phyloP scores from a whole-genome alignment of 805 yeast species.

The Candida chauliodis region DNA sequence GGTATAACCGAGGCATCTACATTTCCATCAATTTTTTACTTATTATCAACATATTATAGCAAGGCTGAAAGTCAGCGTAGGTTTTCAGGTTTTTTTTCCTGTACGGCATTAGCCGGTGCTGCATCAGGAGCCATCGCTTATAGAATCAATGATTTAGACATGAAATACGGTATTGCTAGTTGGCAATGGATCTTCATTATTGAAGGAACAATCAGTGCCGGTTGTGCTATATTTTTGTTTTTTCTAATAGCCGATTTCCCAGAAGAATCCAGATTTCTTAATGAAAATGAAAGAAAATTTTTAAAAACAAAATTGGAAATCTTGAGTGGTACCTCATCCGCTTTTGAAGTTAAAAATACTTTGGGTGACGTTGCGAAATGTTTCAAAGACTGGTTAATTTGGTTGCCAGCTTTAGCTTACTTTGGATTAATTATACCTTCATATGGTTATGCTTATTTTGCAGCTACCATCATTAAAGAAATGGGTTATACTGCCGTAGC shows the following conservation, averaged over 20 bases:
- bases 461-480: constrained; percentile 59
- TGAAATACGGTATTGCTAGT: constrained; percentile 35
- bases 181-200: constrained; percentile 54
- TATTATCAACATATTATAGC: constrained; percentile 63
- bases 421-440: constrained; percentile 69
- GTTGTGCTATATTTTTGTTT: constrained; percentile 32
- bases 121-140: constrained; percentile 74
- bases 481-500: constrained; percentile 66
- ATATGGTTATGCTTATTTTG: constrained; percentile 72
- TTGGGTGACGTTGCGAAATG: constrained; percentile 42
- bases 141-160: constrained; percentile 54
- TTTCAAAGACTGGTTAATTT: constrained; percentile 58
- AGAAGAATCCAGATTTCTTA: constrained; percentile 57
- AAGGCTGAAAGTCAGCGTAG: constrained; percentile 66
- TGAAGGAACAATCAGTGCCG: constrained; percentile 41
- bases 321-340: constrained; percentile 42
- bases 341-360: constrained; percentile 46
- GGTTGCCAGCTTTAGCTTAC: constrained; percentile 57
- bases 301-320: constrained; percentile 57
- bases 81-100: constrained; percentile 64
- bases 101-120: constrained; percentile 75
- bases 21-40: constrained; percentile 73
- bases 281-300: constrained; percentile 35
- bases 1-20: constrained; percentile 71
- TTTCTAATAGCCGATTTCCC: constrained; percentile 70